These are phyloP conservation scores for Eucalyptus coolabah DNA, from an alignment of 345 rosid genomes.

Conservation along the genomic window DNA sequence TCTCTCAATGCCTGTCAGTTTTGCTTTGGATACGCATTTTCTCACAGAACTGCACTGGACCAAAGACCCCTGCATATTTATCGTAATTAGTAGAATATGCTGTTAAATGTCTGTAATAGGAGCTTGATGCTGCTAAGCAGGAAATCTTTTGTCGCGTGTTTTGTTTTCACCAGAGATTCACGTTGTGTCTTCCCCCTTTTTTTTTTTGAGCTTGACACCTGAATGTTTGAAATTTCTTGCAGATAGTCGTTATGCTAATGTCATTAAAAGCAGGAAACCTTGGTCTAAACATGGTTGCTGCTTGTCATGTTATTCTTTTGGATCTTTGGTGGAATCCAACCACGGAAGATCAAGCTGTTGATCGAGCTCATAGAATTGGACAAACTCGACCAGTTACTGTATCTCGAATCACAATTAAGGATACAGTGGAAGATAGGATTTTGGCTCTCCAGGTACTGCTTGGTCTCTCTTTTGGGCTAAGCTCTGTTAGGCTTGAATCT, in stretches of 20 bases:
- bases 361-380: constrained; percentile 97
- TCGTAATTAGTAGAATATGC: background rate
- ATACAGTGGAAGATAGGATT: constrained; percentile 89
- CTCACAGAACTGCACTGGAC: background rate
- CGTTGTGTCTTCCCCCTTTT: background rate
- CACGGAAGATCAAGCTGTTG: constrained; percentile 94
- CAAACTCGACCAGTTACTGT: constrained; percentile 95
- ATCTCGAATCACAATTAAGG: constrained; percentile 68
- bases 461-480: background rate
- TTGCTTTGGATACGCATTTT: background rate
- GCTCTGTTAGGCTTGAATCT: background rate
- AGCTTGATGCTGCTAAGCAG: background rate
- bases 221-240: constrained; percentile 6
- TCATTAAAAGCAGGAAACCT: constrained; percentile 95
- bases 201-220: background rate
- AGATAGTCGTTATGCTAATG: constrained; percentile 90
- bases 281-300: constrained; percentile 97
- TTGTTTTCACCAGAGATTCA: background rate
- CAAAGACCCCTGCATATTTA: background rate
- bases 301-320: constrained; percentile 85
- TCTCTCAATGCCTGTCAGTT: background rate
- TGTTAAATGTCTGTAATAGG: background rate
- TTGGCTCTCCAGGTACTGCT: constrained; percentile 70
- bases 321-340: constrained; percentile 99
- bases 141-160: background rate